phyloP scores from a whole-genome alignment of 306 rosid species.

The Boehmeria nivea region DNA sequence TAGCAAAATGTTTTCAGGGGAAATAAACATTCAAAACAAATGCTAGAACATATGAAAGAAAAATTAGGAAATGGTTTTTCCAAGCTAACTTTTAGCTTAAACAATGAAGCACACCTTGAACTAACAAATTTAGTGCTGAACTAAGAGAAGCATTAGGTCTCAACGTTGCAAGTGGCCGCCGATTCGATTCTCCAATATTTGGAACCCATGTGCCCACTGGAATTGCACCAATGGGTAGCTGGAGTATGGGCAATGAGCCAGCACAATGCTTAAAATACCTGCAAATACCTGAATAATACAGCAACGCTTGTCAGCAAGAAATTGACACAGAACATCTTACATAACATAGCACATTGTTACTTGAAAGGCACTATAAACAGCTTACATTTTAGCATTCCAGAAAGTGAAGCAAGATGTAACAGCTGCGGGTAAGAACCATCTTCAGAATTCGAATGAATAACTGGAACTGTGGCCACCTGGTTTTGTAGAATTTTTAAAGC shows the following conservation, averaged over 20 bases:
- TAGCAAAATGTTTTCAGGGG: slow-evolving; percentile 2
- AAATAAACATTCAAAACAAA: not conserved
- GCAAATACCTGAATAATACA: slow-evolving; percentile 88
- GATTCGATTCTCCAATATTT: slow-evolving; percentile 80
- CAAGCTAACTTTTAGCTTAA: not conserved
- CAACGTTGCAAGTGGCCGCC: slow-evolving; percentile 76
- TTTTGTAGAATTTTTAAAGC: slow-evolving; percentile 75
- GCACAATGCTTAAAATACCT: slow-evolving; percentile 86
- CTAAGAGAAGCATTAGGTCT: slow-evolving; percentile 80
- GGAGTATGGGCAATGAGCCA: slow-evolving; percentile 80
- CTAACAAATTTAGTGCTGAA: slow-evolving; percentile 72
- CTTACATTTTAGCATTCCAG: slow-evolving; percentile 88
- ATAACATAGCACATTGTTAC: too few species aligned
- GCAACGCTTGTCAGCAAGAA: slow-evolving; percentile 31
- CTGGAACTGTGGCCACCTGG: slow-evolving; percentile 85
- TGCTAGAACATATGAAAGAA: not conserved
- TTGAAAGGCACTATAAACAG: not conserved
- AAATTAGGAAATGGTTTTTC: too few species aligned
- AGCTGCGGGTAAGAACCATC: slow-evolving; percentile 90
- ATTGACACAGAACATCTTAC: not conserved
- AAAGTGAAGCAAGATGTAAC: slow-evolving; percentile 89
- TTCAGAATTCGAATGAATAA: slow-evolving; percentile 70
- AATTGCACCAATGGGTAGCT: slow-evolving; percentile 73
- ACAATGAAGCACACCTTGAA: slow-evolving; percentile 60
- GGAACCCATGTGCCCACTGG: slow-evolving; percentile 99